Evolutionary conservation across 495 filamentous ascomycete genomes (phyloP), one percentile per base, ranked within the genome.

Genomic region (Thermothielavioides terrestris): DNA sequence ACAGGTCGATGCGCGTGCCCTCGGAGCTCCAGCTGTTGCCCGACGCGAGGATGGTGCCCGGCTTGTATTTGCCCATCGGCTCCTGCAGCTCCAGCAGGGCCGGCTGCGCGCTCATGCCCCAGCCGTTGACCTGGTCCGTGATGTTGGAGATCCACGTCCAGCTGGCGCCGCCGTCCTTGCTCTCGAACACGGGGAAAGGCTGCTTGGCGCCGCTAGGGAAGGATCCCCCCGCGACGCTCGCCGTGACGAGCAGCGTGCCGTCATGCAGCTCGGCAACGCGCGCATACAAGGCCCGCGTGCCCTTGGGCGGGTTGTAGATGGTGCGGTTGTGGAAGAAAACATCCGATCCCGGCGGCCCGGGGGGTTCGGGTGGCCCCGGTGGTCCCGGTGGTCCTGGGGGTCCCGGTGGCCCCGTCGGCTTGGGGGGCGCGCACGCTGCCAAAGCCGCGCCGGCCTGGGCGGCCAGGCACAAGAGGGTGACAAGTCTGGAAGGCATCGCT

Each of bases 21-120:
- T 47, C 55, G 35, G 60, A 59, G 27, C 71, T 77, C 28, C 85
- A 73, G 62, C 85, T 71, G 47, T 78, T 84, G 3, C 82, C 84
- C 2, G 81, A 71, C 3, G 79, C 59, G 14, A 88, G 66, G 26
- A 88, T 56, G 0, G 81, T 84, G 4, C 84, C 83, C 0, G 73
- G 68, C 14, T 66, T 50, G 56, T 75, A 84, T 7, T 68, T 64
- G 6, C 77, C 84, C 28, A 88, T 62, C 3, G 59, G 52, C 52
- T 75, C 67, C 0, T 76, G 72, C 4, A 86, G 71, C 53, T 77
- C 74, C 42, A 81, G 80, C 1, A 88, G 68, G 56, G 78, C 78
- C 0, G 84, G 84, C 59, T 88, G 84, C 46, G 84, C 84, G 4
- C 79, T 71, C 50, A 86, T 53, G 9, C 84, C 84, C 59, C 74